A percentile compares a stretch with the other conserved stretches of the same genome.
These are phyloP conservation scores for Fusarium sp. DNA, from an alignment of 2,329 filamentous ascomycete genomes.

Conservation along the genomic window DNA sequence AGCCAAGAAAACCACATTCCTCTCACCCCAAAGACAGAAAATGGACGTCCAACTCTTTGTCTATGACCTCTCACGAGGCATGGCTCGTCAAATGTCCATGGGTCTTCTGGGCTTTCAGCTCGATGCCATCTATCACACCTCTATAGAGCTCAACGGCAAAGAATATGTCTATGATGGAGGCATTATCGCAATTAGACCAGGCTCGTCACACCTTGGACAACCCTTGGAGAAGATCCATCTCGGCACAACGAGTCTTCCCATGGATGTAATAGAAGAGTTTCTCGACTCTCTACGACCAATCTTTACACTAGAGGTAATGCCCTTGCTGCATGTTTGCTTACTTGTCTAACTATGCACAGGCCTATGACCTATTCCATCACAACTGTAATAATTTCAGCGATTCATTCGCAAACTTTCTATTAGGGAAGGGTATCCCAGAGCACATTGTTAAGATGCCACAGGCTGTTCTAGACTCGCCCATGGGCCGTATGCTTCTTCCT, in stretches of 20 bases:
- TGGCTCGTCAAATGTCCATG: slow-evolving; percentile 67
- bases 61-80: slow-evolving; percentile 78
- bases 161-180: slow-evolving; percentile 94
- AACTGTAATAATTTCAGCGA: slow-evolving; percentile 99
- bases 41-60: slow-evolving; percentile 85
- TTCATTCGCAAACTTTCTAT: slow-evolving; percentile 87
- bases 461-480: slow-evolving; percentile 85
- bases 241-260: slow-evolving; percentile 80
- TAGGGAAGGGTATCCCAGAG: slow-evolving; percentile 88
- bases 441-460: slow-evolving; percentile 88
- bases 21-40: not conserved
- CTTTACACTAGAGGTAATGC: slow-evolving; percentile 80
- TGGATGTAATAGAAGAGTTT: slow-evolving; percentile 88
- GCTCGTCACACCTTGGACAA: slow-evolving; percentile 85
- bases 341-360: slow-evolving; percentile 57
- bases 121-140: slow-evolving; percentile 95
- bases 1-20: not conserved
- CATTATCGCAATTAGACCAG: slow-evolving; percentile 83
- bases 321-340: not conserved
- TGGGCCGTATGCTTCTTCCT: slow-evolving; percentile 88
- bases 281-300: slow-evolving; percentile 84
- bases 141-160: slow-evolving; percentile 83
- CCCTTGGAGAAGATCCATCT: slow-evolving; percentile 82
- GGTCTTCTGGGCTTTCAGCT: slow-evolving; percentile 70
- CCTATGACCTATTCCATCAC: slow-evolving; percentile 89